Evolutionary conservation across 805 yeast genomes (phyloP).

Genomic region (Priceomyces carsonii): DNA sequence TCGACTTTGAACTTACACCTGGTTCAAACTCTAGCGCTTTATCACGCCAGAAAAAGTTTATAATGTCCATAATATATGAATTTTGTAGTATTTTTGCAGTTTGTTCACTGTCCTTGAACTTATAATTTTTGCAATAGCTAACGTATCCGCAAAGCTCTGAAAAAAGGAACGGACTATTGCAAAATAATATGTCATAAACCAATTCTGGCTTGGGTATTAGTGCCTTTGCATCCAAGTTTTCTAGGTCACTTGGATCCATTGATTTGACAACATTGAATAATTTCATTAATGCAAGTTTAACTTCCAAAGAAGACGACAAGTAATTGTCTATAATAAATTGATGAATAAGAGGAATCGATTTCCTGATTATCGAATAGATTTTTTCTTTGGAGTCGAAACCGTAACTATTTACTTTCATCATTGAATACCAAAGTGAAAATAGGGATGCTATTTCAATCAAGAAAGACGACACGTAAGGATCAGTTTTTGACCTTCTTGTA

Average conservation of each 20-base stretch:
- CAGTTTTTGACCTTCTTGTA: neutral
- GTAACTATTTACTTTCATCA: neutral
- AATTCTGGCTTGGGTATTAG: slow-evolving; percentile 43
- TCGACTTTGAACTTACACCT: slow-evolving; percentile 27
- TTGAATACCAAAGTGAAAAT: slow-evolving; percentile 10
- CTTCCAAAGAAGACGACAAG: slow-evolving; percentile 6
- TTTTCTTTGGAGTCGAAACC: slow-evolving; percentile 8
- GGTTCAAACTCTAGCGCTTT: slow-evolving; percentile 44
- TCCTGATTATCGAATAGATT: slow-evolving; percentile 7
- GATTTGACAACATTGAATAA: slow-evolving; percentile 16
- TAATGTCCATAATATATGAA: slow-evolving; percentile 53
- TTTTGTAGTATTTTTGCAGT: slow-evolving; percentile 40
- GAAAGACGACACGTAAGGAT: slow-evolving; percentile 2
- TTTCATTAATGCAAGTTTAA: slow-evolving; percentile 12
- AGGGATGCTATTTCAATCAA: slow-evolving; percentile 6
- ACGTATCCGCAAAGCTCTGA: slow-evolving; percentile 50
- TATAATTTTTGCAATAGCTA: slow-evolving; percentile 38
- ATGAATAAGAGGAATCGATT: slow-evolving; percentile 10
- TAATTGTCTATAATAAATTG: slow-evolving; percentile 6
- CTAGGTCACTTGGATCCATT: slow-evolving; percentile 10
- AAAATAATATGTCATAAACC: slow-evolving; percentile 37
- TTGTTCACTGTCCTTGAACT: slow-evolving; percentile 18
- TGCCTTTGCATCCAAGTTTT: slow-evolving; percentile 11
- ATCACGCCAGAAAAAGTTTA: slow-evolving; percentile 59
- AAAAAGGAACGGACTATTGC: slow-evolving; percentile 44